Conservation (phyloP, 2,329 filamentous ascomycete genomes). For the Dryadomyces quercivorus region DNA sequence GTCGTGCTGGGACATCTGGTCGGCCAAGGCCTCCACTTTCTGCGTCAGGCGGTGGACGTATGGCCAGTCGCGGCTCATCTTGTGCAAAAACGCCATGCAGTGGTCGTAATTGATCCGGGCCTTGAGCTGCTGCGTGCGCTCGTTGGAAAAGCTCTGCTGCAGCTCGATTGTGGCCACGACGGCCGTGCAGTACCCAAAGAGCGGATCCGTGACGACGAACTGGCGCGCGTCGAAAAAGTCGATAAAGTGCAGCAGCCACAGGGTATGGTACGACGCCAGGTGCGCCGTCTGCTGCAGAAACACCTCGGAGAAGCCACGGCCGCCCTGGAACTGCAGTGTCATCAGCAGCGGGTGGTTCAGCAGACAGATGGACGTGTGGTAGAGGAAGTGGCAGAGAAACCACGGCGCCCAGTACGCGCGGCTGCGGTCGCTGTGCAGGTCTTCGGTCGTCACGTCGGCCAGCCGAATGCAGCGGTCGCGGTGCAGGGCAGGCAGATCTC, state of each 20-base stretch:
- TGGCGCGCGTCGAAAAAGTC: neutral
- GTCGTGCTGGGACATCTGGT: constrained; percentile 1
- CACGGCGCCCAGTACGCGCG: constrained; percentile 5
- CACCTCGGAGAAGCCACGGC: constrained; percentile 2
- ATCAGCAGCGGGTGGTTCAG: constrained; percentile 6
- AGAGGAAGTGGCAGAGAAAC: constrained; percentile 3
- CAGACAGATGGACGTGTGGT: constrained; percentile 4
- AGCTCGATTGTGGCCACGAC: constrained; percentile 5
- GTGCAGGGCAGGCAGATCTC: constrained; percentile 4
- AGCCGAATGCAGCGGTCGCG: constrained; percentile 4
- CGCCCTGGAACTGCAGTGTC: constrained; percentile 6
- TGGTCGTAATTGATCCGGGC: constrained; percentile 1
- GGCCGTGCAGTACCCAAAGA: constrained; percentile 4
- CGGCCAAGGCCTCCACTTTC: neutral
- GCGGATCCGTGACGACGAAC: neutral
- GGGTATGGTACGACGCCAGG: constrained; percentile 3
- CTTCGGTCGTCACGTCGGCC: neutral
- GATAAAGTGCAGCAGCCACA: constrained; percentile 6
- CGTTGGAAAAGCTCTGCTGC: constrained; percentile 3
- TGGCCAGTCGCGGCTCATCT: neutral
- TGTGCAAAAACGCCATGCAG: constrained; percentile 1
- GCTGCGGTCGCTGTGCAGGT: neutral
- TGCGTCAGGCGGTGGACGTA: neutral
- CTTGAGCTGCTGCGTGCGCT: neutral
- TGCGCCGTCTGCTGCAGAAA: constrained; percentile 5